Base-by-base conservation (phyloP, 305 asterid species). In the Fraxinus platypoda region DNA sequence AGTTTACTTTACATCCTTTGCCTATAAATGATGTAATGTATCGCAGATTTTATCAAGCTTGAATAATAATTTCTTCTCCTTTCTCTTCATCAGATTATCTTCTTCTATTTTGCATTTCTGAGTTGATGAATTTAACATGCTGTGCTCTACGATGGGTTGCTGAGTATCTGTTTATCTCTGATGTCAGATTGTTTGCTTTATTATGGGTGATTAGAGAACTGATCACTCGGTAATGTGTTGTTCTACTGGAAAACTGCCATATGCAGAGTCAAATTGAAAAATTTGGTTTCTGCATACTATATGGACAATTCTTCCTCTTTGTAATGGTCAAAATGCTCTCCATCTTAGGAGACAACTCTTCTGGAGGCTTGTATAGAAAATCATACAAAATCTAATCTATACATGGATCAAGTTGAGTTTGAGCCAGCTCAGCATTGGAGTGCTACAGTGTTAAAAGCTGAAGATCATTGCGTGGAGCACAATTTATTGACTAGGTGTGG, bases 351-450 rank as follows among this genome's bases (percentile, higher is more conserved):
- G 80, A 86, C 89, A 23, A 96, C 97, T 23, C 90, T 94, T 87
- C 76, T 96, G 89, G 99, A 96, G 91, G 98, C 98, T 74, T 94
- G 99, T 90, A 88, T 96, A 81, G 99, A 96, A 85, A 96, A 96
- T 83, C 95, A 96, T 89, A 96, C 99, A 52, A 96, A 96, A 91
- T 88, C 97, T 84, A 92, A 92, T 89, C 98, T 96, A 74, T 96
- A 83, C 89, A 94, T 96, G 98, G 99, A 93, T 88, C 98, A 96
- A 96, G 99, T 96, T 78, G 99, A 96, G 82, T 96, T 96, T 85
- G 99, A 96, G 92, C 97, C 98, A 2, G 91, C 97, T 83, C 98
- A 88, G 76, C 80, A 92, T 82, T 96, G 99, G 98, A 91, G 81
- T 81, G 97, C 97, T 23, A 90, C 91, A 35, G 54, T 90, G 79